phyloP scores from a whole-genome alignment of 2,329 filamentous ascomycete genomes.

The Epichloe amarillans region DNA sequence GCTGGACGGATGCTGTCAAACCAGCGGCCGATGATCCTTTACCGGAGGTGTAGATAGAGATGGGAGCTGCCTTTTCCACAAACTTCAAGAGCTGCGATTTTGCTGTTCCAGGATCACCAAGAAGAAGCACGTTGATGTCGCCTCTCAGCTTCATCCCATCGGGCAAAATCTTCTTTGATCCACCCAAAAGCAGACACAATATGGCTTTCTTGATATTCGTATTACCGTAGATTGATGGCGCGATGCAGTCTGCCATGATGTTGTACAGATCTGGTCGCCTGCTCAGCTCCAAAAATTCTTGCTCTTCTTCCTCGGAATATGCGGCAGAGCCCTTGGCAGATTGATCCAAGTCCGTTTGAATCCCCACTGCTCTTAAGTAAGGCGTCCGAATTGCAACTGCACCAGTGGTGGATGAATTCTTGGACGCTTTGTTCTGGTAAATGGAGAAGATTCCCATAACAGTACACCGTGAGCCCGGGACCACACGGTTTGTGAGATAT shows the following conservation, averaged over 20 bases:
- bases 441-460: conserved; percentile 97
- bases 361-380: conserved; percentile 84
- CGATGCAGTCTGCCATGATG: conserved; percentile 81
- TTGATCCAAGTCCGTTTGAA: conserved; percentile 81
- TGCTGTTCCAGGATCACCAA: conserved; percentile 94
- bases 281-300: conserved; percentile 88
- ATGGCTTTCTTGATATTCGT: conserved; percentile 95
- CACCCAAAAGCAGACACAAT: conserved; percentile 81
- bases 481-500: conserved; percentile 88
- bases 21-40: conserved; percentile 96
- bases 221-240: conserved; percentile 95
- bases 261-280: conserved; percentile 85
- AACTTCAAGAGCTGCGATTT: conserved; percentile 97
- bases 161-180: conserved; percentile 93
- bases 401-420: conserved; percentile 56
- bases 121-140: conserved; percentile 92
- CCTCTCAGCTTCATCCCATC: conserved; percentile 96
- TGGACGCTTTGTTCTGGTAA: conserved; percentile 82
- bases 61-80: conserved; percentile 89
- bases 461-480: conserved; percentile 87
- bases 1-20: conserved; percentile 92
- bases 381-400: conserved; percentile 93
- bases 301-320: conserved; percentile 92
- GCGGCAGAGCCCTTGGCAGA: conserved; percentile 71
- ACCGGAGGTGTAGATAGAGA: conserved; percentile 96